Base-by-base conservation (phyloP, 495 filamentous ascomycete genomes). In the Neurospora discreta region DNA sequence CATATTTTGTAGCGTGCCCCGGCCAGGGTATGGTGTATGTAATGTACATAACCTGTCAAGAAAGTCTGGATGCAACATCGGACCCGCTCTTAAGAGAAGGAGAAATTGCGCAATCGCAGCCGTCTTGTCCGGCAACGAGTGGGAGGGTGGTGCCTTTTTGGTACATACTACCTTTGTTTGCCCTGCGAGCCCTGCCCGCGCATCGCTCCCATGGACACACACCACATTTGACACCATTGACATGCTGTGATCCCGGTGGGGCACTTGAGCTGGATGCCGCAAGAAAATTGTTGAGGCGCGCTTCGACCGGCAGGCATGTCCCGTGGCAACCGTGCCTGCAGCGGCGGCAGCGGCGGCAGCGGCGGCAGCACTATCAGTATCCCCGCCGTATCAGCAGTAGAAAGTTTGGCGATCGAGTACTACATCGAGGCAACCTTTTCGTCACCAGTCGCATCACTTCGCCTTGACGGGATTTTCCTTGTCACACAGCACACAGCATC, bases 41-140 rank as follows among this genome's bases (percentile, higher is more conserved):
- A 38, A 6, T 8, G 58, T 75, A 78, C 77, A 44, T 65, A 36
- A 36, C 33, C 4, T 65, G 52, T 30, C 2, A 65, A 7, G n/a
- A n/a, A 65, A 65, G 52, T 65, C 52, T 65, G 52, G 52, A 65
- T 65, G 52, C 26, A 30, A 60, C 52, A 30, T 73, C 39, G 73
- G 71, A 65, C 73, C 73, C 73, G 71, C 69, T 36, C 68, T 69
- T 68, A 43, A 36, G 71, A 33, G 26, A 65, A 65, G 42, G 71
- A 71, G 69, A 75, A 74, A 80, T 80, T 80, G 78, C 78, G 77
- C 77, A 73, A 80, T 80, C 69, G 73, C 75, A 73, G 71, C 76
- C 78, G 73, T 33, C 26, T 33, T 13, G 52, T 60, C 52, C 23
- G 30, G 23, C 26, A 26, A 33, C 26, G 18, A 65, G 13, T 65